Base-by-base conservation (phyloP, 495 filamentous ascomycete genomes). In the Trichocladium uniseriatum region DNA sequence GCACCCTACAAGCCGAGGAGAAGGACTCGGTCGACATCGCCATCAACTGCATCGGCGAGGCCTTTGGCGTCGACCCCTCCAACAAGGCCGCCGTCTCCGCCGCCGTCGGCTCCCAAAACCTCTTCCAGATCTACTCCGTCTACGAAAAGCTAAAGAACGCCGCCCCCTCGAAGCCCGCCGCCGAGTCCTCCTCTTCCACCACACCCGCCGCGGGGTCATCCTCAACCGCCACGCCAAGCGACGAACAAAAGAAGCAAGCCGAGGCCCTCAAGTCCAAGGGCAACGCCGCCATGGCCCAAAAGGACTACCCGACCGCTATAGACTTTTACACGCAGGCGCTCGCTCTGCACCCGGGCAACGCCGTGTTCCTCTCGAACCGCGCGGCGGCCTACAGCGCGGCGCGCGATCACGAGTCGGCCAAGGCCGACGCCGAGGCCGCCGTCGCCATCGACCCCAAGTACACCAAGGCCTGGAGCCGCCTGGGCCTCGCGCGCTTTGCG, bases 291-390 rank as follows among this genome's bases (percentile, higher is more conserved):
- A 98, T 98, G 91, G 78, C 84, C 22, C 75, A 82, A 62, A 95
- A 94, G 69, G 88, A 97, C 67, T 94, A 94, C 72, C 50, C 69
- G 6, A 57, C 68, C 27, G 92, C 92, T 46, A 87, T 98, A 67
- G 80, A 86, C 50, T 64, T 81, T 47, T 98, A 98, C 75, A 87
- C 84, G 19, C 70, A 88, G 61, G 92, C 92, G 15, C 75, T 98
- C 28, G 74, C 76, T 34, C 69, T 96, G 31, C 66, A 86, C 57
- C 89, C 94, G 6, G 70, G 78, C 38, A 96, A 98, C 72, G 86
- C 92, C 27, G 90, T 98, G 67, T 98, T 91, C 74, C 86, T 98
- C 22, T 94, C 87, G 53, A 98, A 98, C 77, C 89, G 92, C 41
- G 94, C 92, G 5, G 92, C 92, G 15, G 92, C 92, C 0, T 86